A percentile compares a stretch with the other conserved stretches of the same genome.
These are phyloP conservation scores for Penicillium thymicola DNA, from an alignment of 2,329 filamentous ascomycete species.

Conservation along the genomic window DNA sequence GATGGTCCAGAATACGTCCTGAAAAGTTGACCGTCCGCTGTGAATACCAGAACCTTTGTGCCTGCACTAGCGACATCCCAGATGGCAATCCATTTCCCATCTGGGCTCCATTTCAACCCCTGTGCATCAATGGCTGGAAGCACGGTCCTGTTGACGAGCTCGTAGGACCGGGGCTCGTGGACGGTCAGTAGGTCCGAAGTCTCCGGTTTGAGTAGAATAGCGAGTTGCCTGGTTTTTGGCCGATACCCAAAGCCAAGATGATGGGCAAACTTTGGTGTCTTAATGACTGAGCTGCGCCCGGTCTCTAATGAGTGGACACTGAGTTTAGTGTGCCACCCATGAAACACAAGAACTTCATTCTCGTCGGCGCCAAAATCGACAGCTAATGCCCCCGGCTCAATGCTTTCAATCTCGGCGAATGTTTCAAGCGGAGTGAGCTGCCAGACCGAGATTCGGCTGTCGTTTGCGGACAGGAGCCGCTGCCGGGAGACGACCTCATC, in stretches of 20 bases:
- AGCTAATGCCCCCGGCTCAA: constrained; percentile 36
- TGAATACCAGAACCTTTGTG: constrained; percentile 54
- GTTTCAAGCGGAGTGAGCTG: constrained; percentile 36
- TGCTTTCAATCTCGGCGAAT: constrained; percentile 40
- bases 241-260: constrained; percentile 39
- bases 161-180: constrained; percentile 36
- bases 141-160: constrained; percentile 32
- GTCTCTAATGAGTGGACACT: constrained; percentile 36
- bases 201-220: constrained; percentile 41
- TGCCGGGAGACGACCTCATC: constrained; percentile 20
- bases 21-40: constrained; percentile 58
- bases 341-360: constrained; percentile 39
- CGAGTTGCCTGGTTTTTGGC: constrained; percentile 39
- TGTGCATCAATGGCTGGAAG: constrained; percentile 56
- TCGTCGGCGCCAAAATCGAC: constrained; percentile 39
- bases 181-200: constrained; percentile 39
- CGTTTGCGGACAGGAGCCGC: constrained; percentile 35
- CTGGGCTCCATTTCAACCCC: constrained; percentile 57
- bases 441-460: constrained; percentile 37
- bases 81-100: constrained; percentile 58
- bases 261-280: constrained; percentile 39
- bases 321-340: constrained; percentile 40
- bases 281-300: constrained; percentile 39
- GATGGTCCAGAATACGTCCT: constrained; percentile 48
- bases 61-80: constrained; percentile 54